Conservation (phyloP, 2,329 filamentous ascomycete genomes). For the Cladobotryum mycophilum region DNA sequence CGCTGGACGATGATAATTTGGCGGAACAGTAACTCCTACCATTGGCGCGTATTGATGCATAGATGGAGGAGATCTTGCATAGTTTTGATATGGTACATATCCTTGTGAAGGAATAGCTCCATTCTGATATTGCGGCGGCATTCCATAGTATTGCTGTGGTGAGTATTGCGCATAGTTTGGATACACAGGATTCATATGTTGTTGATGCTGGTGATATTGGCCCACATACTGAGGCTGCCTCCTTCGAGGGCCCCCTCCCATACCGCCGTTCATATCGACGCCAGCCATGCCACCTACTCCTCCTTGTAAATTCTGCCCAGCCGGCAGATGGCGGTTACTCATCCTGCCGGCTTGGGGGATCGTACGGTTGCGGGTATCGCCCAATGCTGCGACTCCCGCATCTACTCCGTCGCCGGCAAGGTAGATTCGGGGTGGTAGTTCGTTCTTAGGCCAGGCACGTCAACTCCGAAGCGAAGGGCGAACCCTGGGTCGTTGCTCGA, state of each 20-base stretch:
- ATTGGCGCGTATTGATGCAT: slow-evolving; percentile 51
- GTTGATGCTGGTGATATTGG: slow-evolving; percentile 34
- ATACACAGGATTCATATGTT: slow-evolving; percentile 44
- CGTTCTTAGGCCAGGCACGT: background rate
- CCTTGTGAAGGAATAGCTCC: slow-evolving; percentile 38
- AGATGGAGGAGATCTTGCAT: slow-evolving; percentile 43
- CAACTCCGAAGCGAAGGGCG: background rate
- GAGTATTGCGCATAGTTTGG: slow-evolving; percentile 46
- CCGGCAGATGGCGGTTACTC: slow-evolving; percentile 70
- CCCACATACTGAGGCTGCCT: slow-evolving; percentile 32
- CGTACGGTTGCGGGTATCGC: slow-evolving; percentile 27
- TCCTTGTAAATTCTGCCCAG: slow-evolving; percentile 60
- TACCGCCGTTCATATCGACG: slow-evolving; percentile 30
- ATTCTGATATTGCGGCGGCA: slow-evolving; percentile 55
- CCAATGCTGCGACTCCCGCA: slow-evolving; percentile 29
- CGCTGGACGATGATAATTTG: slow-evolving; percentile 41
- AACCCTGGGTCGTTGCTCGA: background rate
- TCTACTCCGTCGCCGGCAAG: slow-evolving; percentile 14
- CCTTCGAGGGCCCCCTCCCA: slow-evolving; percentile 33
- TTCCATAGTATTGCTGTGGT: slow-evolving; percentile 42
- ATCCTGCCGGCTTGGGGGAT: slow-evolving; percentile 65
- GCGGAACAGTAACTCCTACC: slow-evolving; percentile 38
- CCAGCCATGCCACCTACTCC: slow-evolving; percentile 28
- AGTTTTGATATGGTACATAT: slow-evolving; percentile 45
- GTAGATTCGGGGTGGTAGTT: background rate